These are phyloP conservation scores for Boletus smithii DNA, from an alignment of 1,284 basidiomycete species.

Conservation along the genomic window DNA sequence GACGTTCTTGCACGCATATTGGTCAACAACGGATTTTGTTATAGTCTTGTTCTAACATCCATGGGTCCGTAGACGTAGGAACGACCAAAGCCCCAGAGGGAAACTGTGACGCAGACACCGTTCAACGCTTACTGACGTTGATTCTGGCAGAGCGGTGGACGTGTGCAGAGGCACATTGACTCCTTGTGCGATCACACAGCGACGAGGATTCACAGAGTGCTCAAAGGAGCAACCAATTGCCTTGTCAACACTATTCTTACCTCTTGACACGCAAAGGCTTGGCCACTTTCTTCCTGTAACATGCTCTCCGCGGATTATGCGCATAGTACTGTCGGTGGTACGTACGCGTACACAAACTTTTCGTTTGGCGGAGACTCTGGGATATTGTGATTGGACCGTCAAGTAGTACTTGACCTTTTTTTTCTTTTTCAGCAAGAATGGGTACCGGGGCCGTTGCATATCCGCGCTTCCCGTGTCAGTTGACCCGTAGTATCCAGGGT, in stretches of 20 bases:
- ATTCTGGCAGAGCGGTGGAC: too few species aligned
- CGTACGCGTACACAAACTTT: not conserved
- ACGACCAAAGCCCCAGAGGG: too few species aligned
- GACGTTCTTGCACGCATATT: too few species aligned
- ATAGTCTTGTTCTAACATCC: too few species aligned
- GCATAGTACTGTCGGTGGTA: not conserved
- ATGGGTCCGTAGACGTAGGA: too few species aligned
- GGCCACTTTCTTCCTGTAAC: slow-evolving; percentile 2
- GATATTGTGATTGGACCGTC: not conserved
- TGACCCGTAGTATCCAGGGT: not conserved
- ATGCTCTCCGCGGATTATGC: slow-evolving; percentile 8
- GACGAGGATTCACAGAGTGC: not conserved
- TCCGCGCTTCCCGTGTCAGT: slow-evolving; percentile 10
- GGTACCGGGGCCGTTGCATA: slow-evolving; percentile 8
- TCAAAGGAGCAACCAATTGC: too few species aligned
- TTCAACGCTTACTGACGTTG: not conserved
- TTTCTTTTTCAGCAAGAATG: not conserved
- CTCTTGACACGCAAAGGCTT: slow-evolving; percentile 11
- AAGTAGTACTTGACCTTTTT: not conserved
- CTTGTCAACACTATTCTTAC: slow-evolving; percentile 11
- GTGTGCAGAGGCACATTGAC: not conserved
- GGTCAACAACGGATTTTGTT: too few species aligned
- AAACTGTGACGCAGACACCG: not conserved
- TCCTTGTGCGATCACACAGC: not conserved
- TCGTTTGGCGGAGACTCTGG: too few species aligned